A percentile compares a stretch with the other conserved stretches of the same genome.
Conservation (phyloP, 2,329 filamentous ascomycete genomes). For the Chaetothyriales sp. region DNA sequence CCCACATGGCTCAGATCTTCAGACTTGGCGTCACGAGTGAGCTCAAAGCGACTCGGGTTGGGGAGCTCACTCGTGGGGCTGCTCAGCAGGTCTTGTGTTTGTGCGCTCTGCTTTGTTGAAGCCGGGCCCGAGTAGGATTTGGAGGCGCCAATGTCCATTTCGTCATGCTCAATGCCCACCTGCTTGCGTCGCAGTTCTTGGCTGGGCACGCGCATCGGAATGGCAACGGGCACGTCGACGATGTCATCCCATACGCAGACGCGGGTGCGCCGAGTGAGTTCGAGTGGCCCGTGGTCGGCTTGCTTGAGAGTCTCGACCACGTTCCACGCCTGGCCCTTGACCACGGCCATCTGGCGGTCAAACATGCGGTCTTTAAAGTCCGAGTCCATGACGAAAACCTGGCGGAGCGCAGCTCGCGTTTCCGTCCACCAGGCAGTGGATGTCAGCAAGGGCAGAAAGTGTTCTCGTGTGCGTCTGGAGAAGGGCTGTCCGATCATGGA, state of each 20-base stretch:
- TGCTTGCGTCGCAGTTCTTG: constrained; percentile 51
- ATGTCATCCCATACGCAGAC: constrained; percentile 98
- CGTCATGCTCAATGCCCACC: constrained; percentile 45
- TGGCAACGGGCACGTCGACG: constrained; percentile 87
- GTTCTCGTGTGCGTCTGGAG: constrained; percentile 80
- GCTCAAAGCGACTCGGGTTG: constrained; percentile 62
- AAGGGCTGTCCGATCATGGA: constrained; percentile 93
- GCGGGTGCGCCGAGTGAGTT: constrained; percentile 75
- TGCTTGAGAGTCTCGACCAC: constrained; percentile 95
- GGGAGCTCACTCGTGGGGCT: constrained; percentile 48
- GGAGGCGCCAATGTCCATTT: constrained; percentile 77
- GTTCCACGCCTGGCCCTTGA: constrained; percentile 99
- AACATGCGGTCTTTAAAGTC: constrained; percentile 99
- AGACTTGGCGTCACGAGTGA: constrained; percentile 34
- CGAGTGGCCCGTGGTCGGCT: constrained; percentile 79
- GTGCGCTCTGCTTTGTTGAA: not conserved
- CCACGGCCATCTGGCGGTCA: constrained; percentile 91
- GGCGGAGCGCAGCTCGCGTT: constrained; percentile 72
- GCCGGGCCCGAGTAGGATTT: not conserved
- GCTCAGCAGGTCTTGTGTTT: constrained; percentile 40
- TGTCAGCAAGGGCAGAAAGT: constrained; percentile 90
- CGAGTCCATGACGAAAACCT: constrained; percentile 77
- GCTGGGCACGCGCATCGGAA: constrained; percentile 73
- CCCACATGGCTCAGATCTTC: constrained; percentile 23
- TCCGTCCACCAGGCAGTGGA: constrained; percentile 96